Evolutionary conservation across 1,284 basidiomycete species (phyloP), one percentile per base, ranked within the genome.

Genomic region (Cystobasidium pallidum): DNA sequence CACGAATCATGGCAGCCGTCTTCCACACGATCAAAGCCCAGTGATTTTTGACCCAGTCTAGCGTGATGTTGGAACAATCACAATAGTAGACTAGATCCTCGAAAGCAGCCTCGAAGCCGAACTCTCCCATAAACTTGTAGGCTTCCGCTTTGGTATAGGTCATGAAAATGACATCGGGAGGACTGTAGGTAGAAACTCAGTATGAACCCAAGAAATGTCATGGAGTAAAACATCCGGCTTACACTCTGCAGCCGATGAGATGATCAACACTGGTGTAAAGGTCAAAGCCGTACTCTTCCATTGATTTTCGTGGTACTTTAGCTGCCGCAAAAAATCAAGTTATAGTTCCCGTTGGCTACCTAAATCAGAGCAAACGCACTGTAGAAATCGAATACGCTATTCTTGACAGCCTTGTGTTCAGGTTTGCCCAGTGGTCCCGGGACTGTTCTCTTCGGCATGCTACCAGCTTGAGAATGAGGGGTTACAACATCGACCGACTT

Each of bases 1-100:
- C 84, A 45, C 85, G 84, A 0, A 88, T 88, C 84, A 92, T 87
- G 2, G 90, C 89, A 0, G 93, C 91, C 11, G 97, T 82, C 81
- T 99, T 99, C 96, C 96, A 99, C 6, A 99, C 84, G 51, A 99
- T 88, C 52, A 94, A 81, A 3, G 83, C 79, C 91, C 92, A 99
- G 77, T 97, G 94, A 78, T 97, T 96, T 45, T 90, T 85, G 0
- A 96, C 88, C 95, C 95, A 99, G 34, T 84, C 79, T 74, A 87
- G 83, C 2, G 86, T 88, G 1, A 85, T 88, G n/a, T 89, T 83
- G 1, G 79, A 81, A 66, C 47, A 52, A 21, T 55, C 61, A 70
- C 45, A 51, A 41, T 67, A 63, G 1, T 52, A 36, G 2, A 67
- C 59, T 11, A 78, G 67, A 1, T 65, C 61, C 2, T 52, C 41